phyloP scores from a whole-genome alignment of 441 rosid species.

The Populus trichocarpa region DNA sequence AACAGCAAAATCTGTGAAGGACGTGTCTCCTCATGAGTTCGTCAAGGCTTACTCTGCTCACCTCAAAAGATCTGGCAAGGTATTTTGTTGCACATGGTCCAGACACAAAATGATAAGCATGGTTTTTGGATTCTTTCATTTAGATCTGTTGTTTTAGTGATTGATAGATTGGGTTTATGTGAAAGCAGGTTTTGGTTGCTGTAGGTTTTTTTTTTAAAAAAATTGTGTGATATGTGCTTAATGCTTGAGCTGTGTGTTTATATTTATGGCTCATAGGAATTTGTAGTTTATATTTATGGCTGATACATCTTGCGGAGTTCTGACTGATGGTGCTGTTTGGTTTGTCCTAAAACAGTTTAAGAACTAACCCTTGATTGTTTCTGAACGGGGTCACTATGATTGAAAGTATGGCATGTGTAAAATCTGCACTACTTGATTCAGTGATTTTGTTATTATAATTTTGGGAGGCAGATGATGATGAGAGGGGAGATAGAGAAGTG shows the following conservation, averaged over 20 bases:
- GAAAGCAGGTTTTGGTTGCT: not conserved
- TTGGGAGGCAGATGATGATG: not conserved
- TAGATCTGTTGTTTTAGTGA: not conserved
- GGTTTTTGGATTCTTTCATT: not conserved
- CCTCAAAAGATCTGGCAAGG: conserved; percentile 39
- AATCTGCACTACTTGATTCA: not conserved
- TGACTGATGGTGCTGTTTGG: not conserved
- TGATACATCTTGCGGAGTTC: not conserved
- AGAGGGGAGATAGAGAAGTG: not conserved
- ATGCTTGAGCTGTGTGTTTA: not conserved
- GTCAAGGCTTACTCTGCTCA: conserved; percentile 34
- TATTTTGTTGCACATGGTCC: not conserved
- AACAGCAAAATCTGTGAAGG: conserved; percentile 26
- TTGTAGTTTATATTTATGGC: not conserved
- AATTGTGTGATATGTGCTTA: too few species aligned
- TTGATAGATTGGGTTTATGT: not conserved
- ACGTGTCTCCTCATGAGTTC: conserved; percentile 36
- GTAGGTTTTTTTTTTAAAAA: too few species aligned
- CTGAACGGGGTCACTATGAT: not conserved
- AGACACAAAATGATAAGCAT: too few species aligned
- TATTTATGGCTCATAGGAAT: not conserved
- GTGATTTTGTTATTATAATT: not conserved
- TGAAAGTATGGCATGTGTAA: not conserved
- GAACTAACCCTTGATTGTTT: not conserved
- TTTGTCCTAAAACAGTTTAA: not conserved